Evolutionary conservation across 2,329 filamentous ascomycete genomes (phyloP).

Genomic region (Neurospora crassa): DNA sequence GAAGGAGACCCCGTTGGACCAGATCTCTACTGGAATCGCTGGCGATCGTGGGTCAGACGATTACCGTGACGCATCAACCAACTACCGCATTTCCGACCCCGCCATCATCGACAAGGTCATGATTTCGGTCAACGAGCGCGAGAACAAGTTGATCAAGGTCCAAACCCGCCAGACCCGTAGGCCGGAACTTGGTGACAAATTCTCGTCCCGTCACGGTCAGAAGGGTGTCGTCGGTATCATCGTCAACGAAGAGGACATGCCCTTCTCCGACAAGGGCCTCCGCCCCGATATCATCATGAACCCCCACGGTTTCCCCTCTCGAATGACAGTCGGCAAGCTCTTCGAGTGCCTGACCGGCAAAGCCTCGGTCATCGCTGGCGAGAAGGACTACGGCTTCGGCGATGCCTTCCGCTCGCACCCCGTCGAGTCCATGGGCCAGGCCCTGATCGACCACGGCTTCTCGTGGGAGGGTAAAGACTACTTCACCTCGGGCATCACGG

Average conservation of each 20-base stretch:
- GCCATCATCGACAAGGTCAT: slow-evolving; percentile 95
- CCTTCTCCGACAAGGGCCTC: slow-evolving; percentile 83
- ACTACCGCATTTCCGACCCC: slow-evolving; percentile 75
- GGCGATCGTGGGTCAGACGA: slow-evolving; percentile 53
- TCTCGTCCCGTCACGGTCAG: slow-evolving; percentile 95
- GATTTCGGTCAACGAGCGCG: slow-evolving; percentile 80
- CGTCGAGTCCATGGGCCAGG: slow-evolving; percentile 79
- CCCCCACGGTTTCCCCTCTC: slow-evolving; percentile 97
- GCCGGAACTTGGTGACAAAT: slow-evolving; percentile 95
- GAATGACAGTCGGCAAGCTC: slow-evolving; percentile 98
- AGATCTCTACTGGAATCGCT: slow-evolving; percentile 61
- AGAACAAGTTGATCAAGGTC: slow-evolving; percentile 82
- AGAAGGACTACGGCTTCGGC: slow-evolving; percentile 73
- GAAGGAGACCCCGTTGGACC: slow-evolving; percentile 77
- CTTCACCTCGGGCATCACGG: slow-evolving; percentile 89
- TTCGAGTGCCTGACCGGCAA: slow-evolving; percentile 92
- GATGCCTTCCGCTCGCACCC: slow-evolving; percentile 77
- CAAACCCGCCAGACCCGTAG: slow-evolving; percentile 92
- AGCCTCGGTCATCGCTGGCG: slow-evolving; percentile 76
- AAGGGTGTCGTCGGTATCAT: slow-evolving; percentile 98
- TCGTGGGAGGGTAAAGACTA: slow-evolving; percentile 97
- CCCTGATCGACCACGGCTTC: slow-evolving; percentile 81
- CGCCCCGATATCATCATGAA: slow-evolving; percentile 99
- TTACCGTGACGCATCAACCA: slow-evolving; percentile 59
- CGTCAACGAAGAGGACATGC: slow-evolving; percentile 92